A percentile compares a stretch with the other conserved stretches of the same genome.
phyloP scores from a whole-genome alignment of 2,329 filamentous ascomycete species.

The Nothopassalora personata region DNA sequence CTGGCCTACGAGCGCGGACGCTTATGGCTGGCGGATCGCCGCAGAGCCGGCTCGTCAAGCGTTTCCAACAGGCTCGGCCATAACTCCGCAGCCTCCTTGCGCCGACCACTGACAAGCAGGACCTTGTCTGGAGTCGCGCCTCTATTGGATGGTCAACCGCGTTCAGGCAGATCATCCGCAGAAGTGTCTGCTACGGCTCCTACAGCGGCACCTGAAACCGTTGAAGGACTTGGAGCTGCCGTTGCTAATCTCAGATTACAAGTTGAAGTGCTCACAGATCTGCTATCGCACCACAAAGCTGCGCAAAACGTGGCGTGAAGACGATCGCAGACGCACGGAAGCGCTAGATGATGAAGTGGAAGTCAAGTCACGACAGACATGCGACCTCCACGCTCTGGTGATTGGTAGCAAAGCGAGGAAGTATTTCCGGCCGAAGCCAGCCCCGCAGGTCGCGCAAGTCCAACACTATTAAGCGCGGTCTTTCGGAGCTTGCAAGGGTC shows the following conservation, averaged over 20 bases:
- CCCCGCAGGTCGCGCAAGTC: slow-evolving; percentile 3
- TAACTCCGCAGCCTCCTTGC: slow-evolving; percentile 14
- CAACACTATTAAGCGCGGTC: slow-evolving; percentile 11
- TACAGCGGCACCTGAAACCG: slow-evolving; percentile 16
- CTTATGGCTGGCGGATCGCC: slow-evolving; percentile 22
- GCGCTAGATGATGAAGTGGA: slow-evolving; percentile 9
- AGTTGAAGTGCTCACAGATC: slow-evolving; percentile 16
- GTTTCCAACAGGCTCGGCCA: slow-evolving; percentile 12
- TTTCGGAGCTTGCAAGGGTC: slow-evolving; percentile 3
- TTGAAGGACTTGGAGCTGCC: slow-evolving; percentile 17
- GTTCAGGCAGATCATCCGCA: slow-evolving; percentile 16
- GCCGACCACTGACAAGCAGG: slow-evolving; percentile 16
- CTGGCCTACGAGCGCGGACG: slow-evolving; percentile 56
- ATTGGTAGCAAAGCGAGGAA: slow-evolving; percentile 1
- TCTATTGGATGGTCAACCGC: slow-evolving; percentile 17
- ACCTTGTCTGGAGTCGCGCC: slow-evolving; percentile 12
- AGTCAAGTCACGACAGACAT: slow-evolving; percentile 1
- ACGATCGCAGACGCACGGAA: slow-evolving; percentile 3
- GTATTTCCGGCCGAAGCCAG: not conserved
- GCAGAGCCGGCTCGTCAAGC: slow-evolving; percentile 12
- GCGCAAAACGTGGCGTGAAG: slow-evolving; percentile 3
- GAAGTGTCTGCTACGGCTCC: slow-evolving; percentile 4
- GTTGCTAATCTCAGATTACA: slow-evolving; percentile 21
- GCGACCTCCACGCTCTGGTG: slow-evolving; percentile 6
- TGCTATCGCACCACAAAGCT: slow-evolving; percentile 13